Conservation (phyloP, 2,329 filamentous ascomycete genomes). For the Penicillium decumbens region DNA sequence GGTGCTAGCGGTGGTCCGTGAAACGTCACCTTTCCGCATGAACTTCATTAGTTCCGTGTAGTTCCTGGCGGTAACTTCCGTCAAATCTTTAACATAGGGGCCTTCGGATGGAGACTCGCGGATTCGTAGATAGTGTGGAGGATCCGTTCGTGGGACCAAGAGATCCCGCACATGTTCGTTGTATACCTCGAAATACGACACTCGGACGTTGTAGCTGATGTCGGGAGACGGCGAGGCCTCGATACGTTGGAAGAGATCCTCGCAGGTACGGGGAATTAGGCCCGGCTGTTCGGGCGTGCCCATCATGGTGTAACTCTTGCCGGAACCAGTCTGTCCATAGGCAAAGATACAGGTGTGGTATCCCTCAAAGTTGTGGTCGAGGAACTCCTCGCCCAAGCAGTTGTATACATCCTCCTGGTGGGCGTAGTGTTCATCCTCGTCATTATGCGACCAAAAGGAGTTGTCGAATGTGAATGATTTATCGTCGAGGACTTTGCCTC, state of each 20-base stretch:
- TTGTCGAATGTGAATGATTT: conserved; percentile 95
- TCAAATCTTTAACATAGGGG: conserved; percentile 94
- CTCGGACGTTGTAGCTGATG: conserved; percentile 93
- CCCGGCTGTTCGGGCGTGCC: conserved; percentile 78
- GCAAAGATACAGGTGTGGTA: conserved; percentile 99
- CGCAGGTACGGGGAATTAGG: conserved; percentile 89
- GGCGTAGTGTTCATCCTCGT: conserved; percentile 76
- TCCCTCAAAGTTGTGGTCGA: conserved; percentile 98
- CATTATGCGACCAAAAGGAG: conserved; percentile 94
- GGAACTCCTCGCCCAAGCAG: conserved; percentile 87
- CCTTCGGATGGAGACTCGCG: conserved; percentile 92
- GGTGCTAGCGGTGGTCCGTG: conserved; percentile 83
- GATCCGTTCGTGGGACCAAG: conserved; percentile 71
- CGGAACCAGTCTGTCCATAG: conserved; percentile 94
- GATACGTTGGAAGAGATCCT: conserved; percentile 93
- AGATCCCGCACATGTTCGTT: conserved; percentile 98
- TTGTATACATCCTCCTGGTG: conserved; percentile 92
- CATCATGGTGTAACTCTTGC: conserved; percentile 99
- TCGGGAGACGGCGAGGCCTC: conserved; percentile 78
- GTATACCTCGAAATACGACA: conserved; percentile 99
- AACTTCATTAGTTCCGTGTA: conserved; percentile 81
- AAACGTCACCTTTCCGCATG: conserved; percentile 86
- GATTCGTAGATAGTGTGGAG: conserved; percentile 92
- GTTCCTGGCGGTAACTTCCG: conserved; percentile 83
- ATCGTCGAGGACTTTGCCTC: conserved; percentile 70